These are phyloP conservation scores for Cryptosporidium tyzzeri DNA, from an alignment of 169 alveolate genomes.

Conservation along the genomic window DNA sequence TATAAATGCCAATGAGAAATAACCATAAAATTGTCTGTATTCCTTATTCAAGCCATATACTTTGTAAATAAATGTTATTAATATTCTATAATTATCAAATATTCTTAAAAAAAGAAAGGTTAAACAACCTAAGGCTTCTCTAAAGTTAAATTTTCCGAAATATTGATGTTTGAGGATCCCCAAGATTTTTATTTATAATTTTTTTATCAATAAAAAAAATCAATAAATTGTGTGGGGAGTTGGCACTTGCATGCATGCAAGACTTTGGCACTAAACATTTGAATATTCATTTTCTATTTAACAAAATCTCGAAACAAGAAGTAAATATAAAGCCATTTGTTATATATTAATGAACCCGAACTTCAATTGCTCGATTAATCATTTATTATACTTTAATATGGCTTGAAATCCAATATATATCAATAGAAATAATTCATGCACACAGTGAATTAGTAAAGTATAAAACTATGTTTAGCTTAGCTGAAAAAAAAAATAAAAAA, in stretches of 20 bases:
- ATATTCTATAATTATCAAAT: neutral
- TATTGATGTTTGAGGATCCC: neutral
- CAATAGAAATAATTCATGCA: neutral
- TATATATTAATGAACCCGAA: neutral
- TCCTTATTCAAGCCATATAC: neutral
- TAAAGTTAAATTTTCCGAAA: neutral
- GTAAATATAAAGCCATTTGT: neutral
- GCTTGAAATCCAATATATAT: neutral
- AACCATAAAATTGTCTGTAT: no score
- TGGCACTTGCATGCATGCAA: constrained; percentile 8
- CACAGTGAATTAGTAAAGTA: no score
- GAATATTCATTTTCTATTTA: neutral
- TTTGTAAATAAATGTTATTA: no score
- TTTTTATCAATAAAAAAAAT: neutral
- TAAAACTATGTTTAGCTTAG: no score
- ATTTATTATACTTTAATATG: no score
- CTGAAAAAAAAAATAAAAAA: neutral
- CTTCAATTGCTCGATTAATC: no score
- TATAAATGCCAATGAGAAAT: no score
- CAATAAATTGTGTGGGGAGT: neutral
- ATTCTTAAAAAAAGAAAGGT: no score
- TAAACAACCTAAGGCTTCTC: neutral
- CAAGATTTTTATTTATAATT: neutral
- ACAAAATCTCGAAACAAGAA: neutral
- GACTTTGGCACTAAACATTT: neutral